Evolutionary conservation across 768 basidiomycete genomes (phyloP), one percentile per base, ranked within the genome.

Genomic region (Russula ochroleuca): DNA sequence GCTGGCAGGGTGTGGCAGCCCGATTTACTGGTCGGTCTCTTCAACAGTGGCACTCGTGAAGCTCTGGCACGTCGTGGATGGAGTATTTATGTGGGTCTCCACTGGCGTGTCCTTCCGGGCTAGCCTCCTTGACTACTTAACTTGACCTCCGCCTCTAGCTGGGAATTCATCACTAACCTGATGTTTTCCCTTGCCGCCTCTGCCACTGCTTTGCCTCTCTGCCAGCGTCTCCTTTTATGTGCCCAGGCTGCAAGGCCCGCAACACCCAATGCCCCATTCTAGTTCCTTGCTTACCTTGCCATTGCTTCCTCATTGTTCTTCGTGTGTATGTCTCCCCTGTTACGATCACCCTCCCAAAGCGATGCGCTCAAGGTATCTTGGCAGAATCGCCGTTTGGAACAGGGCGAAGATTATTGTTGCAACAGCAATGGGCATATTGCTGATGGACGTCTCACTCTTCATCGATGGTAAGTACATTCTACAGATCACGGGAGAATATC

Each of bases 301-400:
- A 11, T 51, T n/a, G 35, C 14, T 2, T 21, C 60, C 11, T 31
- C 52, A 47, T 61, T 8, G 60, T 55, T 7, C 52, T 61, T 37
- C 60, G 60, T 4, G 15, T 48, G 60, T 61, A n/a, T 21, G 60
- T 37, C 21, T 23, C 10, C 23, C 9, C 1, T 14, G 19, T 17
- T 5, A 7, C 2, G 9, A 21, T n/a, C 31, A 33, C 13, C 14
- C 2, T 51, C 15, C 17, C 28, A 4, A 40, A 41, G 2, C 13
- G 9, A 47, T 0, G 15, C 11, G 3, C 50, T 52, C 21, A 51
- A 31, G 5, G 38, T 6, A 2, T 3, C 7, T 6, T 28, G 45
- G 10, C 3, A 60, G 59, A 2, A 23, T 57, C 21, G 62, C 55
- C 13, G 33, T 63, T 33, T 63, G 62, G 62, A 38, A 51, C n/a